Conservation (phyloP, 2,329 filamentous ascomycete genomes). For the Nigrospora osmanthi region DNA sequence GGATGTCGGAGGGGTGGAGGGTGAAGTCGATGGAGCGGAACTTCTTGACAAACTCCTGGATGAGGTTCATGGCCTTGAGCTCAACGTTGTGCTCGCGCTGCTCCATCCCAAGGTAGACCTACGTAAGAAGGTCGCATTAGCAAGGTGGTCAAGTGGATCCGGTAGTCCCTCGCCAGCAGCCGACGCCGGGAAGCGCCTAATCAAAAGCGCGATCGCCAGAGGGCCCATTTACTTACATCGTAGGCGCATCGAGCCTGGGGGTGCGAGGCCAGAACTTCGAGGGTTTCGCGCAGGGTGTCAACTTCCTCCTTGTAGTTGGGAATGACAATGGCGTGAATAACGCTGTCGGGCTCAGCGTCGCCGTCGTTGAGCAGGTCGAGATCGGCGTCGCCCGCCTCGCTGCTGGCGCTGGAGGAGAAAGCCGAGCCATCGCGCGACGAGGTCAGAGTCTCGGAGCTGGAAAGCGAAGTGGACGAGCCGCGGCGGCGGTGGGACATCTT, state of each 20-base stretch:
- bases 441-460: conserved; percentile 47
- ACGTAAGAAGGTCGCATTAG: neutral
- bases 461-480: conserved; percentile 45
- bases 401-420: conserved; percentile 35
- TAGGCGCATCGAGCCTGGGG: conserved; percentile 55
- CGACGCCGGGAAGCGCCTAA: too few species aligned
- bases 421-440: conserved; percentile 30
- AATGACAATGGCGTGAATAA: conserved; percentile 61
- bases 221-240: conserved; percentile 47
- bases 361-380: conserved; percentile 36
- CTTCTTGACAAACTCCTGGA: conserved; percentile 54
- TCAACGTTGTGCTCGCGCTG: conserved; percentile 54
- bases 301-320: conserved; percentile 70
- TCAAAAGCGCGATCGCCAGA: neutral
- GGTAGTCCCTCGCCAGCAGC: too few species aligned
- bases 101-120: conserved; percentile 71
- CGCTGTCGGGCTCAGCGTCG: conserved; percentile 31
- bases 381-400: conserved; percentile 44
- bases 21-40: conserved; percentile 63
- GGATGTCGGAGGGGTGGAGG: conserved; percentile 57
- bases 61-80: conserved; percentile 52
- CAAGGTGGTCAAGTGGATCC: too few species aligned
- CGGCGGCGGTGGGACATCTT: conserved; percentile 39
- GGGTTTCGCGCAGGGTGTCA: conserved; percentile 58
- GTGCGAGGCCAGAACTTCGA: conserved; percentile 62